Percentiles rank a stretch among this genome's conserved stretches.
Evolutionary conservation across 441 rosid genomes (phyloP).

Genomic region (Syzygium syzygioides): DNA sequence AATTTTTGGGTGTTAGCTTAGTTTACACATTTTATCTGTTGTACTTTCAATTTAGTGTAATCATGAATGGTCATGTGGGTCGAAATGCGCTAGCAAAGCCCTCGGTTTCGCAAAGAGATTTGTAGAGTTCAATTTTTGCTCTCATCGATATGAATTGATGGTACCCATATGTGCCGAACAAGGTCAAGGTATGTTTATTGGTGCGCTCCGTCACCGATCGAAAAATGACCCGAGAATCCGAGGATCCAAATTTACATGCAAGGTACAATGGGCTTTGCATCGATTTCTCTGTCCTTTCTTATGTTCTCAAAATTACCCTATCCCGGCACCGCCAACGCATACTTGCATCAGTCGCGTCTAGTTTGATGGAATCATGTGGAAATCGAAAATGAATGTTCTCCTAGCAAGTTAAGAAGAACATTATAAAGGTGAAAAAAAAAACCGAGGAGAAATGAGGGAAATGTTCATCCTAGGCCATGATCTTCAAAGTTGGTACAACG

Average conservation of each 20-base stretch:
- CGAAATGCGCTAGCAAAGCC: not conserved
- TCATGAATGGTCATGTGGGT: not conserved
- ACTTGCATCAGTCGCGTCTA: rapidly evolving
- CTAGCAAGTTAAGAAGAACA: rapidly evolving
- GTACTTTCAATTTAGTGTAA: not conserved
- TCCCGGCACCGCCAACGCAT: no score
- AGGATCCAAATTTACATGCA: not conserved
- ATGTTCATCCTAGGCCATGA: not conserved
- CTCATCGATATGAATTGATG: not conserved
- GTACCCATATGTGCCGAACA: not conserved
- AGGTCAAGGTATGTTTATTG: not conserved
- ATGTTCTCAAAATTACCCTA: rapidly evolving
- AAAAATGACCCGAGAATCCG: not conserved
- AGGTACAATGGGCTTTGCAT: not conserved
- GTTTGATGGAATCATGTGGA: not conserved
- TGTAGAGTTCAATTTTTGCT: rapidly evolving
- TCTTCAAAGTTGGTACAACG: not conserved
- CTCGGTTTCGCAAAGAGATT: not conserved
- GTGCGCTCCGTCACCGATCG: not conserved
- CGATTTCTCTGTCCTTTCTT: not conserved
- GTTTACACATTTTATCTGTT: not conserved
- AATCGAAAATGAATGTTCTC: not conserved
- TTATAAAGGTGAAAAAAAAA: not conserved
- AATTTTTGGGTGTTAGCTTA: not conserved
- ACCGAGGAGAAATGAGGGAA: not conserved